Evolutionary conservation across 2,329 filamentous ascomycete species (phyloP), one percentile per base, ranked within the genome.

Genomic region (Boeremia exigua): DNA sequence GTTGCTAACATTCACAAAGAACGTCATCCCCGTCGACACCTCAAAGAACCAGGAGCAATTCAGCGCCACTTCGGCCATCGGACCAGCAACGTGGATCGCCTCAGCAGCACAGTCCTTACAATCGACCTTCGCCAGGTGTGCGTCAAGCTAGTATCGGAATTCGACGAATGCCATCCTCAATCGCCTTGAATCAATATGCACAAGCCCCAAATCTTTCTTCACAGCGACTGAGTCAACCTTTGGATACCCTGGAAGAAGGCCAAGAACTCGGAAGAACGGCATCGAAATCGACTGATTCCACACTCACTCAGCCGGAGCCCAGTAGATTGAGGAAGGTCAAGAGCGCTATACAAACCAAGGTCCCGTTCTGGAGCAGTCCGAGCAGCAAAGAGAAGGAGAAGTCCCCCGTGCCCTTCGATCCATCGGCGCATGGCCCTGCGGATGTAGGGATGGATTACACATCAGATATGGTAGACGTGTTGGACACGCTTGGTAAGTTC

Each of bases 401-500:
- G 34, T 44, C 47, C 4, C 44, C 17, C 9, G 54, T 44, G 28
- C 48, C 48, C 3, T 46, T 57, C n/a, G 44, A 17, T 2, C 32
- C 39, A 10, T 46, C 48, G 27, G 28, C 30, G 10, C 47, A 57
- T 11, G 40, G 37, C 12, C 37, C 15, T 23, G 34, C 37, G 9
- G 56, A 56, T 7, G 51, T 34, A 4, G 48, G 45, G n/a, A 60
- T 61, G 48, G 65, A 89, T 58, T 89, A 89, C 66, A 83, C 85
- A 25, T 75, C 82, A 10, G 81, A 84, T 60, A 79, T 90, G 61
- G 87, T 90, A 6, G 86, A 90, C 71, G 76, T 90, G 14, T 76
- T 91, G 45, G 88, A 90, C 75, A 84, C 88, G 29, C 80, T 91
- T 60, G 87, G 87, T 88, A 79, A 57, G 83, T 74, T 38, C 6